A percentile compares a stretch with the other conserved stretches of the same genome.
phyloP scores from a whole-genome alignment of 2,329 filamentous ascomycete species.

The Penicillium sp. region DNA sequence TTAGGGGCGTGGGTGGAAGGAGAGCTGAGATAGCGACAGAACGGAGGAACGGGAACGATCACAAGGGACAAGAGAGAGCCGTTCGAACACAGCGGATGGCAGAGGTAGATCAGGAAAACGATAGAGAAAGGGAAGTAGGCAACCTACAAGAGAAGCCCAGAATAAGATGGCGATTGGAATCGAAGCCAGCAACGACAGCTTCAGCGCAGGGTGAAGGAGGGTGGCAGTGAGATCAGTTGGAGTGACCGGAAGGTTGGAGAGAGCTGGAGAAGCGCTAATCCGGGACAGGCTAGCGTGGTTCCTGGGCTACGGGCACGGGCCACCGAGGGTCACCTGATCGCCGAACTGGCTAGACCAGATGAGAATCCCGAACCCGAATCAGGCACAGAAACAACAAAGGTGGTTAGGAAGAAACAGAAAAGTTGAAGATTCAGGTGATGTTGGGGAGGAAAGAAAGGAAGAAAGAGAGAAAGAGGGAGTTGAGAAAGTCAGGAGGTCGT shows the following conservation, averaged over 20 bases:
- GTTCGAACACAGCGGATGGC: constrained; percentile 18
- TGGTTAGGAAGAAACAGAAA: not conserved
- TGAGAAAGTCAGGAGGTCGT: not conserved
- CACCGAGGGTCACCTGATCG: constrained; percentile 3
- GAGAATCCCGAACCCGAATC: not conserved
- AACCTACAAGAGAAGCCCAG: constrained; percentile 54
- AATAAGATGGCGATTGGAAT: constrained; percentile 25
- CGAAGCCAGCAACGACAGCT: constrained; percentile 18
- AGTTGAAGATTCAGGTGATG: not conserved
- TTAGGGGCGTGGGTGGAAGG: constrained; percentile 17
- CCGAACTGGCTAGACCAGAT: constrained; percentile 2
- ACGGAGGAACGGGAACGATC: constrained; percentile 18
- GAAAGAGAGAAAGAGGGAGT: not conserved
- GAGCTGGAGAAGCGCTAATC: constrained; percentile 24
- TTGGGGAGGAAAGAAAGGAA: not conserved
- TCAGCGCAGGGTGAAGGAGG: constrained; percentile 22
- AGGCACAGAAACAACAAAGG: not conserved
- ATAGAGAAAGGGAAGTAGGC: constrained; percentile 36
- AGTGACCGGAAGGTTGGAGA: constrained; percentile 16
- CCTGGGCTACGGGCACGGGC: not conserved
- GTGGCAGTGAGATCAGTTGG: constrained; percentile 16
- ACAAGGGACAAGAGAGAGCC: constrained; percentile 18
- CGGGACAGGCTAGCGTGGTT: constrained; percentile 1
- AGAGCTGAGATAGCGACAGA: constrained; percentile 23
- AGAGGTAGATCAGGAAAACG: constrained; percentile 27